phyloP scores from a whole-genome alignment of 2,329 filamentous ascomycete genomes.

The Aotearoamyces nothofagi region DNA sequence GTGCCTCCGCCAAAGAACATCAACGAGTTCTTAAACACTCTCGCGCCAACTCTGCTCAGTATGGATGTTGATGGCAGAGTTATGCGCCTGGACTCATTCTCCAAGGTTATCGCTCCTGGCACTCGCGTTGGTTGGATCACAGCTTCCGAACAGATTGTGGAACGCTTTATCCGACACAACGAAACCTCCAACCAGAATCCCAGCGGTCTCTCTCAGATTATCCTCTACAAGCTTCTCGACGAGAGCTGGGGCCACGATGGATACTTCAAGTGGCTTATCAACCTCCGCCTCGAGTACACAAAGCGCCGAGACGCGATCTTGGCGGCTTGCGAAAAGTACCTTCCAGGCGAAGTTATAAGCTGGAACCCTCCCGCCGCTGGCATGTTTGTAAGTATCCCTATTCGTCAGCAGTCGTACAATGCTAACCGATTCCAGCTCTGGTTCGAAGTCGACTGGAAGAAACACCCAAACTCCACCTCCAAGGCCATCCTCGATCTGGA shows the following conservation, averaged over 20 bases:
- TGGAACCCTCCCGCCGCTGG: slow-evolving; percentile 74
- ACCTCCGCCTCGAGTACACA: slow-evolving; percentile 71
- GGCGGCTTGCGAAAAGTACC: slow-evolving; percentile 60
- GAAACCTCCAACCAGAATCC: slow-evolving; percentile 80
- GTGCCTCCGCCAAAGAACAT: slow-evolving; percentile 43
- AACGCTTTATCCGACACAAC: slow-evolving; percentile 67
- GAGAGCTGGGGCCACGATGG: slow-evolving; percentile 88
- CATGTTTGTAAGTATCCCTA: slow-evolving; percentile 67
- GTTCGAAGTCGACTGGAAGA: slow-evolving; percentile 51
- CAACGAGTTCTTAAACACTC: slow-evolving; percentile 56
- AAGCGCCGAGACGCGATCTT: slow-evolving; percentile 62
- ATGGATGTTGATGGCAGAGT: slow-evolving; percentile 80
- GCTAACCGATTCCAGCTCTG: slow-evolving; percentile 37
- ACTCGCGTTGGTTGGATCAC: slow-evolving; percentile 81
- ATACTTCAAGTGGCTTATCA: slow-evolving; percentile 79
- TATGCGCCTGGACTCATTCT: slow-evolving; percentile 83
- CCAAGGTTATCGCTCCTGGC: slow-evolving; percentile 77
- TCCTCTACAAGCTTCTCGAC: slow-evolving; percentile 80
- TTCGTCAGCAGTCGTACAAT: not conserved
- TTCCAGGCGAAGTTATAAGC: slow-evolving; percentile 59
- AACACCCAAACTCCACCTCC: slow-evolving; percentile 43
- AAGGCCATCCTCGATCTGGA: slow-evolving; percentile 54
- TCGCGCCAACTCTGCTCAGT: slow-evolving; percentile 63
- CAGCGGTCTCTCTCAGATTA: slow-evolving; percentile 67
- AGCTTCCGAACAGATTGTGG: slow-evolving; percentile 68